A percentile compares a stretch with the other conserved stretches of the same genome.
These are phyloP conservation scores for Fraxinus sp. DNA, from an alignment of 305 asterid genomes.

Conservation along the genomic window DNA sequence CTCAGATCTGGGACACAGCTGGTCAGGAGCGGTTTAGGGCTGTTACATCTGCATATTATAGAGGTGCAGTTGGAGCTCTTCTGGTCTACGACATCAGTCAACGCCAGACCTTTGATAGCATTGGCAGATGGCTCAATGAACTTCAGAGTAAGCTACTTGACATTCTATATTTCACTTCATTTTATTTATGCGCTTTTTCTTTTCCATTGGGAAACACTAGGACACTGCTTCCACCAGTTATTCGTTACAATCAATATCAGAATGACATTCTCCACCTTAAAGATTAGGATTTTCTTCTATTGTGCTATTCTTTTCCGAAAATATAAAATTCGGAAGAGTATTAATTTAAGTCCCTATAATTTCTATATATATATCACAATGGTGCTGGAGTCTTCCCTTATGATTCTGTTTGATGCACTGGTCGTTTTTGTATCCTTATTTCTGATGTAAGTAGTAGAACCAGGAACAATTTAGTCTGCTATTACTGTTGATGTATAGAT, in stretches of 20 bases:
- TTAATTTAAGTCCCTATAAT: neutral
- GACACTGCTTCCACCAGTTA: neutral
- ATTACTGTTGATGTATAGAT: neutral
- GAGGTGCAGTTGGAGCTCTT: conserved; percentile 96
- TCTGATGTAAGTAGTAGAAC: neutral
- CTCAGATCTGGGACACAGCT: conserved; percentile 96
- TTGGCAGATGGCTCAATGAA: conserved; percentile 87
- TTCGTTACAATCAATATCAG: neutral
- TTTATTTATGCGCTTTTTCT: neutral
- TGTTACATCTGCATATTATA: conserved; percentile 87
- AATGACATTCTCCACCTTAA: neutral
- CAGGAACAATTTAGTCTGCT: neutral
- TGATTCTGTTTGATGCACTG: neutral
- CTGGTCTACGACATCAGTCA: conserved; percentile 82
- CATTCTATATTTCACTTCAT: neutral
- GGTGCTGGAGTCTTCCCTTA: neutral
- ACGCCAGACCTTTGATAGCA: conserved; percentile 73
- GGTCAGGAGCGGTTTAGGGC: conserved; percentile 97
- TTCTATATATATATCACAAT: neutral
- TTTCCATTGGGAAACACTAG: neutral
- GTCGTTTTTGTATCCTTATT: neutral
- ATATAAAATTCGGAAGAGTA: neutral
- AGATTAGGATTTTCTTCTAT: neutral
- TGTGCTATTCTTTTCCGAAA: neutral
- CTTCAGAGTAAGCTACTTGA: conserved; percentile 68